Base-by-base conservation (phyloP, 768 basidiomycete species). In the Cystofilobasidium ferigula region DNA sequence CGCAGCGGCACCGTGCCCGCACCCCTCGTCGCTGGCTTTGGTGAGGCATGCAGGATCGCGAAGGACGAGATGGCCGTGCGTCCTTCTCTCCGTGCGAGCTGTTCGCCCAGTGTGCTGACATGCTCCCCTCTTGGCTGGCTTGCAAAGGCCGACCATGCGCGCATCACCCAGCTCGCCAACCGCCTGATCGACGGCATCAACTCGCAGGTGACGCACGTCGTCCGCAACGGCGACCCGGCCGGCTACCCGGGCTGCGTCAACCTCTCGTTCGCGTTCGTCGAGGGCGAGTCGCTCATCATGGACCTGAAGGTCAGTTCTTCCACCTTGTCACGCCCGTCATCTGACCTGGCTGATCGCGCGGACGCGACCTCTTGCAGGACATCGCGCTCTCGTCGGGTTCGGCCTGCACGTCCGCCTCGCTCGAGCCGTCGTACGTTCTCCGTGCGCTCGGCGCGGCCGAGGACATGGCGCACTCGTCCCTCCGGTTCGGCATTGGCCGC, bases 181-280 rank as follows among this genome's bases (percentile, higher is more conserved):
- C 85, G 89, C 24, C 82, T 99, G 34, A 82, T 94, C 70, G 74
- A 83, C 42, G 84, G 85, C 66, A 88, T 99, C 75, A 87, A 87
- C 66, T 80, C 84, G 2, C 81, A 87, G 70, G 87, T 97, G 26
- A 89, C 91, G 69, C 85, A 88, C 70, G 90, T 99, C 64, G 85
- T 94, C 51, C 85, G 95, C 43, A 99, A 99, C 73, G 95, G 95
- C 16, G 94, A 97, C 74, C 78, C 81, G 0, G 80, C 85, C 64
- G 95, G 95, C 26, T 99, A 94, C 77, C 86, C 92, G 0, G 95
- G 95, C 45, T 99, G 95, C 75, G 83, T 97, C 74, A 97, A 97
- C 76, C 81, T 97, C 48, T 89, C 87, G 70, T 97, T 97, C 74
- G 84, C 92, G 3, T 98, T 95, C 73, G 92, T 98, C 42, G 94